phyloP scores from a whole-genome alignment of 1,139 yeast genomes.

The Wickerhamomyces sp. region DNA sequence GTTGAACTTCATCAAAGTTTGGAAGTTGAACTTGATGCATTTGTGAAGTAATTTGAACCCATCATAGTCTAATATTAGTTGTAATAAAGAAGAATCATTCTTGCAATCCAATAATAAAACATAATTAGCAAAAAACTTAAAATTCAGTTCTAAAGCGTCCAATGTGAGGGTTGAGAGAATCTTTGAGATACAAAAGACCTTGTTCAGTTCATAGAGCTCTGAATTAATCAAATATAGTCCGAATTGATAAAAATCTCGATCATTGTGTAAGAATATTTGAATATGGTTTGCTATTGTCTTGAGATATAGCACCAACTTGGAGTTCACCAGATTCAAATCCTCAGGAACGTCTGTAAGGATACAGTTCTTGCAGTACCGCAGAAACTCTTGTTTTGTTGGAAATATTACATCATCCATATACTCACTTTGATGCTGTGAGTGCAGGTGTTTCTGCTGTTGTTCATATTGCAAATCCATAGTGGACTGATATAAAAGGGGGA shows the following conservation, averaged over 20 bases:
- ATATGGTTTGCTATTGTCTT: conserved; percentile 30
- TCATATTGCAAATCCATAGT: neutral
- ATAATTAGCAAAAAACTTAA: conserved; percentile 43
- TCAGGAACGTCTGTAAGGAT: conserved; percentile 14
- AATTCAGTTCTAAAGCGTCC: conserved; percentile 33
- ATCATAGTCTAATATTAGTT: conserved; percentile 43
- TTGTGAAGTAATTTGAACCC: conserved; percentile 42
- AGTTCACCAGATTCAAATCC: conserved; percentile 23
- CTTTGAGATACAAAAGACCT: conserved; percentile 41
- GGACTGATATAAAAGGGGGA: neutral
- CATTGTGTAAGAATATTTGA: conserved; percentile 27
- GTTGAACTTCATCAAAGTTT: conserved; percentile 12
- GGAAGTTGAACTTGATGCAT: conserved; percentile 32
- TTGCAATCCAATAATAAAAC: conserved; percentile 45
- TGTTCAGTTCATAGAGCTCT: conserved; percentile 29
- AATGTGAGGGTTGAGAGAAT: conserved; percentile 37
- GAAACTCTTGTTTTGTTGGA: conserved; percentile 22
- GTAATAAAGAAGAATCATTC: conserved; percentile 36
- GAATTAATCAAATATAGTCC: conserved; percentile 32
- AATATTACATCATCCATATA: conserved; percentile 15
- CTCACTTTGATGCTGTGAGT: neutral
- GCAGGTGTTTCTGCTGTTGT: neutral
- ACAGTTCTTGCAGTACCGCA: conserved; percentile 27
- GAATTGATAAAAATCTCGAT: conserved; percentile 31
- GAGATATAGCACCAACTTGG: conserved; percentile 28